A percentile compares a stretch with the other conserved stretches of the same genome.
phyloP scores from a whole-genome alignment of 2,329 filamentous ascomycete genomes.

The Beauveria medogensis region DNA sequence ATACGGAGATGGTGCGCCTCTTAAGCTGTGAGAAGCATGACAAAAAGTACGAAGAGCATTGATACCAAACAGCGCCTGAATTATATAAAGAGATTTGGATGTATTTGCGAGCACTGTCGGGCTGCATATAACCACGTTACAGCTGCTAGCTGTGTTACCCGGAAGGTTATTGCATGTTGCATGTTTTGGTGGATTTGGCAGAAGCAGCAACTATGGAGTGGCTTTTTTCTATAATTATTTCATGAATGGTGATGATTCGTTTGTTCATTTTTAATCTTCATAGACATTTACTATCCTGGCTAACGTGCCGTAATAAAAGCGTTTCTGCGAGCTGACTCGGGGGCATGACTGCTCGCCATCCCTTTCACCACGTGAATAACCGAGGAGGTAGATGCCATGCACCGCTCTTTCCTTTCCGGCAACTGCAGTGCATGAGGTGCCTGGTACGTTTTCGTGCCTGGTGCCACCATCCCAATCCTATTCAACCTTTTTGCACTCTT shows the following conservation, averaged over 20 bases:
- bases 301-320: background rate
- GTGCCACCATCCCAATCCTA: background rate
- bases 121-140: background rate
- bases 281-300: constrained; percentile 8
- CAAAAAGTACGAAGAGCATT: constrained; percentile 7
- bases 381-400: background rate
- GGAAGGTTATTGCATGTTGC: constrained; percentile 5
- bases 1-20: background rate
- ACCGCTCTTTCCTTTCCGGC: background rate
- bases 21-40: background rate
- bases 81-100: constrained; percentile 1
- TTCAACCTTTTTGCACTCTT: background rate
- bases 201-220: constrained; percentile 4
- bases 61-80: constrained; percentile 11
- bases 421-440: background rate
- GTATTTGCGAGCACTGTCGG: background rate
- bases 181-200: constrained; percentile 4
- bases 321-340: too few species aligned
- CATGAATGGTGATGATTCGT: constrained; percentile 5
- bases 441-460: background rate
- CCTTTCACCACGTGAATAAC: background rate
- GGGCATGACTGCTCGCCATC: background rate
- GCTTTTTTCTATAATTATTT: constrained; percentile 7
- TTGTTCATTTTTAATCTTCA: constrained; percentile 5
- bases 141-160: background rate